These are phyloP conservation scores for Henckelia pumila DNA, from an alignment of 257 asterid species.

Conservation along the genomic window DNA sequence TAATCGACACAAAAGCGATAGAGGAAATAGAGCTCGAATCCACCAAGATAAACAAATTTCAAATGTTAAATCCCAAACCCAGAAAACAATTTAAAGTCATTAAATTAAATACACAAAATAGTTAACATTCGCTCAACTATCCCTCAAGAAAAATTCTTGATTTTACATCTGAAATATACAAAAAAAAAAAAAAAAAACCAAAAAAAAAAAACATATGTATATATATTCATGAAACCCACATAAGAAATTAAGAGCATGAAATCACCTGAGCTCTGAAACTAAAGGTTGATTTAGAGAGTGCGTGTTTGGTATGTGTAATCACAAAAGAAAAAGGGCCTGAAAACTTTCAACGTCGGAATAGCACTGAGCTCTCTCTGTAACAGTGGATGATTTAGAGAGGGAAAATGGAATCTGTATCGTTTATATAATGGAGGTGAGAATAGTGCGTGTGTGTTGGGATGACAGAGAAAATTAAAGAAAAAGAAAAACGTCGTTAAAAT, in stretches of 20 bases:
- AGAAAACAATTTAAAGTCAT: not conserved
- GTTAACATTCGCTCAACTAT: not conserved
- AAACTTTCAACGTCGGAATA: slow-evolving; percentile 41
- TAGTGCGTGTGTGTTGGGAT: too few species aligned
- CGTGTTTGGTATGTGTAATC: slow-evolving; percentile 17
- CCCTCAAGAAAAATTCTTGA: not conserved
- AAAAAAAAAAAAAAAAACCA: too few species aligned
- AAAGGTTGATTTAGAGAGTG: slow-evolving; percentile 26
- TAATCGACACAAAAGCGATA: too few species aligned
- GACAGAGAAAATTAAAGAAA: too few species aligned
- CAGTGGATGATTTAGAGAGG: slow-evolving; percentile 19
- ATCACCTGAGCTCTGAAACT: slow-evolving; percentile 28
- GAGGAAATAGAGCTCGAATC: too few species aligned
- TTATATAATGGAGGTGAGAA: slow-evolving; percentile 21
- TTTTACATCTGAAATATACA: not conserved
- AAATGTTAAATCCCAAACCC: not conserved
- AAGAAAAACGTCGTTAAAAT: too few species aligned
- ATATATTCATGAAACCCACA: slow-evolving; percentile 5
- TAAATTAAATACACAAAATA: not conserved
- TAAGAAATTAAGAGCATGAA: slow-evolving; percentile 6
- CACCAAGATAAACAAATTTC: too few species aligned
- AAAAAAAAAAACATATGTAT: not conserved
- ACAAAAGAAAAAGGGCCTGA: slow-evolving; percentile 14
- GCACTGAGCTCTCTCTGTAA: slow-evolving; percentile 28
- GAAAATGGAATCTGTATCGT: slow-evolving; percentile 27